phyloP scores from a whole-genome alignment of 1,139 yeast species.

The Taiozyma onychis region DNA sequence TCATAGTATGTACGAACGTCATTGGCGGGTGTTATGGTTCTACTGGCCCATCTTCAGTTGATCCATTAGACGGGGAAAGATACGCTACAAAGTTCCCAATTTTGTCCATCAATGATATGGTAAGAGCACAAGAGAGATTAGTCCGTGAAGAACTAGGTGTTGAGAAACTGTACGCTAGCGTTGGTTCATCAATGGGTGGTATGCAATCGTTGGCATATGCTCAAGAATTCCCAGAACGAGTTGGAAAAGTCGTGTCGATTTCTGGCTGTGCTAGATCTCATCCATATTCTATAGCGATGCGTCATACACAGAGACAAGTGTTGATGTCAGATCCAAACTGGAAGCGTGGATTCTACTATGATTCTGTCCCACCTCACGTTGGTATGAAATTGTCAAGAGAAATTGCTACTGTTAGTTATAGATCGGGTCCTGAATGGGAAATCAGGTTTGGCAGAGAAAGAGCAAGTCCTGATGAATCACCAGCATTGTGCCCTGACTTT shows the following conservation, averaged over 20 bases:
- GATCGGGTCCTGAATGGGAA: constrained; percentile 98
- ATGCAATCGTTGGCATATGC: constrained; percentile 93
- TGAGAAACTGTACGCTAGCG: constrained; percentile 61
- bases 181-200: constrained; percentile 97
- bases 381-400: constrained; percentile 95
- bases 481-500: constrained; percentile 91
- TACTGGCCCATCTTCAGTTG: constrained; percentile 83
- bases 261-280: constrained; percentile 93
- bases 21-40: constrained; percentile 94
- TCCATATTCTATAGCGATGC: constrained; percentile 89
- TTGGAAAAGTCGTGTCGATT: constrained; percentile 65
- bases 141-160: constrained; percentile 59
- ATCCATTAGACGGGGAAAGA: constrained; percentile 58
- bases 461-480: constrained; percentile 71
- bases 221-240: constrained; percentile 74
- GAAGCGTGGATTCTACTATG: constrained; percentile 87
- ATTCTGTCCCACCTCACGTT: constrained; percentile 76
- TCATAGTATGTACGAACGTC: constrained; percentile 84
- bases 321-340: constrained; percentile 93
- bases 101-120: constrained; percentile 83
- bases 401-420: constrained; percentile 87
- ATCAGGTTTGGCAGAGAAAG: constrained; percentile 84
- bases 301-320: constrained; percentile 90
- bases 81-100: constrained; percentile 91
- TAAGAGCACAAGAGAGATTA: constrained; percentile 75